A percentile compares a stretch with the other conserved stretches of the same genome.
Evolutionary conservation across 306 rosid species (phyloP).

Genomic region (Senna siamea): DNA sequence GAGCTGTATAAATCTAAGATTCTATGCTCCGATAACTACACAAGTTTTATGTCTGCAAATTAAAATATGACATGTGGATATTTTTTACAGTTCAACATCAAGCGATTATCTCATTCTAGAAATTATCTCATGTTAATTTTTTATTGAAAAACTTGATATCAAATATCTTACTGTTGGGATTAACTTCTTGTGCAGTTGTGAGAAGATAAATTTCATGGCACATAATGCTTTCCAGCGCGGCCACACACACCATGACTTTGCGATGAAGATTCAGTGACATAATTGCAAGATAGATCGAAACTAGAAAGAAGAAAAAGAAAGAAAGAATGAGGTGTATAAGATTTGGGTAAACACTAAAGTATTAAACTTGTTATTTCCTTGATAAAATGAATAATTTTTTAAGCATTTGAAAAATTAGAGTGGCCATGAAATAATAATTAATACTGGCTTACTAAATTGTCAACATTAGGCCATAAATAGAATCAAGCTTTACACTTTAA

Average conservation of each 20-base stretch:
- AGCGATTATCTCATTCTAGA: background rate
- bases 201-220: background rate
- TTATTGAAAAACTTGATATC: background rate
- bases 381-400: no score
- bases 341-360: background rate
- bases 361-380: no score
- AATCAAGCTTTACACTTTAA: background rate
- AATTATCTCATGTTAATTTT: background rate
- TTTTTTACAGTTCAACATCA: background rate
- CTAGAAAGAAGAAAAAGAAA: no score
- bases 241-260: conserved; percentile 5
- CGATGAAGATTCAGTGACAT: background rate
- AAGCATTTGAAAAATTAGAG: no score
- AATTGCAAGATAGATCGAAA: background rate
- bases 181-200: conserved; percentile 16
- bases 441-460: no score
- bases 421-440: no score
- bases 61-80: background rate
- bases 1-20: background rate
- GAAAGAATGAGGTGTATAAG: background rate
- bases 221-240: background rate
- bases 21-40: background rate
- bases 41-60: background rate
- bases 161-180: background rate
- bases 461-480: no score